Evolutionary conservation across 805 yeast genomes (phyloP).

Genomic region (Yamadazyma endophytica): DNA sequence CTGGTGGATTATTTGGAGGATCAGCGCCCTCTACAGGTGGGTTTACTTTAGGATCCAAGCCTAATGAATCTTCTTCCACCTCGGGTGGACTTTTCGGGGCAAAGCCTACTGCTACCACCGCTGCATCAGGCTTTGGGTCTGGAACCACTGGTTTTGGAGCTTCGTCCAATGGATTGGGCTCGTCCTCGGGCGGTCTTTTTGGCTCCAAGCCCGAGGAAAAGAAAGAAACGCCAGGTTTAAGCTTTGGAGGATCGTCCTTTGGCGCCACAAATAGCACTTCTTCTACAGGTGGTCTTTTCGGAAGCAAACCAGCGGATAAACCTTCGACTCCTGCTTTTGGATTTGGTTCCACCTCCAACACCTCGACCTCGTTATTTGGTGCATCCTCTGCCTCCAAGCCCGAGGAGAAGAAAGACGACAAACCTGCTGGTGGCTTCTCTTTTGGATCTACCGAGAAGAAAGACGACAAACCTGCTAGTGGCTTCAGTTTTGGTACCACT

Average conservation of each 20-base stretch:
- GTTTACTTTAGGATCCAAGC: constrained; percentile 10
- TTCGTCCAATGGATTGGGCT: too few relatives aligned
- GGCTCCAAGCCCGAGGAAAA: constrained; percentile 14
- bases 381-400: too few relatives aligned
- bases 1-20: constrained; percentile 14
- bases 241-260: constrained; percentile 3
- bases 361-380: constrained; percentile 16
- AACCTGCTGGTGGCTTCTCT: constrained; percentile 16
- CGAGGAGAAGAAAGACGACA: constrained; percentile 20
- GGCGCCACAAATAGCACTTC: too few relatives aligned
- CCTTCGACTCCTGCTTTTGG: constrained; percentile 14
- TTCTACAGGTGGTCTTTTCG: constrained; percentile 7
- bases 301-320: constrained; percentile 13
- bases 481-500: background rate
- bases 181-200: constrained; percentile 11
- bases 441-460: constrained; percentile 10
- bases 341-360: constrained; percentile 5
- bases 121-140: constrained; percentile 14
- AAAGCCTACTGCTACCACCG: constrained; percentile 12
- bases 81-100: constrained; percentile 17
- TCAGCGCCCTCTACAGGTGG: constrained; percentile 5
- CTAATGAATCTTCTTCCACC: too few relatives aligned
- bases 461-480: constrained; percentile 11
- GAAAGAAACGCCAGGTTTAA: constrained; percentile 3
- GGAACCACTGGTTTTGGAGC: too few relatives aligned